Base-by-base conservation (phyloP, 2,329 filamentous ascomycete species). In the Cytospora schulzeri region DNA sequence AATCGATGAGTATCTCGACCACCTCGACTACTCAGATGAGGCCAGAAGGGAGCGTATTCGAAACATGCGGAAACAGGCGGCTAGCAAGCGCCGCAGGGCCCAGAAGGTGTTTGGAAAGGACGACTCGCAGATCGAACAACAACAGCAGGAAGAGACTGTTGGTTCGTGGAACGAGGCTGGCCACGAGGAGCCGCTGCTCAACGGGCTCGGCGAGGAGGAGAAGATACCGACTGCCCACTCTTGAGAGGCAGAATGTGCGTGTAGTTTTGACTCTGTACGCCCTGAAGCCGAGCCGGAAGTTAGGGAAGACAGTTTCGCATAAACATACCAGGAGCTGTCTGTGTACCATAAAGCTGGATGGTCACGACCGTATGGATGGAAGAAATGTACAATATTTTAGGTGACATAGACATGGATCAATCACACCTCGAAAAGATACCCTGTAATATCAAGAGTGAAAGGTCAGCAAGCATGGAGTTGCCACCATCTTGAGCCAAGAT, bases 1-100 rank as follows among this genome's bases (percentile, higher is more conserved):
- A 73, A 93, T 98, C 72, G 84, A 90, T 68, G 76, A 82, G 11
- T 84, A 84, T 17, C 79, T 92, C 33, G 80, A 79, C 33, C 79
- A 84, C 31, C 83, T 92, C 68, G 85, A 76, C 60, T 80, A 79
- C 66, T 76, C 77, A 7, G 73, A 78, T 1, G 70, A 75, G n/a
- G 65, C 76, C 76, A 72, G 76, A 60, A 67, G 62, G 63, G 28
- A 54, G 33, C 60, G 67, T 19, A 38, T 63, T 9, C 51, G 60
- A 41, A 15, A 53, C 5, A 51, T 67, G 29, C 70, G 71, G n/a
- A 57, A 33, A 19, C 41, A 66, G 52, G 69, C 67, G 26, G 22
- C 33, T 64, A 70, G 64, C 67, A 60, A 41, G 60, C 71, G 68
- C 29, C 54, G 57, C 62, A 63, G 66, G 63, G 67, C 55, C 29